Evolutionary conservation across 805 yeast species (phyloP).

Genomic region (Ogataea angusta): DNA sequence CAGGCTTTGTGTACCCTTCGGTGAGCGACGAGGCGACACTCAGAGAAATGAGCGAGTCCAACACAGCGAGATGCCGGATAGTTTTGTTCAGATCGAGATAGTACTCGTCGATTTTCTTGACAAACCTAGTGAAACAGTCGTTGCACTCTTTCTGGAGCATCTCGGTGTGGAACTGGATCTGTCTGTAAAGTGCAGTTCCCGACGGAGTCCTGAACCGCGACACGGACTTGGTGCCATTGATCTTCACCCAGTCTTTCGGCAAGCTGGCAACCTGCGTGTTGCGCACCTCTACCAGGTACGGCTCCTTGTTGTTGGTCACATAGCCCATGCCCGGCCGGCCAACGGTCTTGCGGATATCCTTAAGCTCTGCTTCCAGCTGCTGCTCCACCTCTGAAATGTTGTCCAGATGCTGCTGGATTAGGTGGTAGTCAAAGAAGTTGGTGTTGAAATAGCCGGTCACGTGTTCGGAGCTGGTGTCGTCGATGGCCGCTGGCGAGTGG

Average conservation of each 20-base stretch:
- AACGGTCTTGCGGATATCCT: constrained; percentile 40
- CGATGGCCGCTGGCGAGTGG: constrained; percentile 48
- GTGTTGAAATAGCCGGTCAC: constrained; percentile 39
- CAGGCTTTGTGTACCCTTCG: constrained; percentile 48
- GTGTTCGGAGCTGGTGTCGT: constrained; percentile 42
- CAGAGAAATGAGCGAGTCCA: constrained; percentile 69
- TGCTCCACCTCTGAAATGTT: constrained; percentile 43
- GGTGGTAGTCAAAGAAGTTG: constrained; percentile 38
- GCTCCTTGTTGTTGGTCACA: constrained; percentile 57
- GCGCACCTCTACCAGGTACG: constrained; percentile 74
- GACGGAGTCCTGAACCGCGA: constrained; percentile 71
- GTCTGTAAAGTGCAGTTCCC: constrained; percentile 47
- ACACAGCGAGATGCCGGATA: constrained; percentile 45
- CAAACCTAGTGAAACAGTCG: constrained; percentile 41
- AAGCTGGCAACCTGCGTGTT: constrained; percentile 52
- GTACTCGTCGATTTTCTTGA: constrained; percentile 37
- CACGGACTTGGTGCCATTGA: constrained; percentile 64
- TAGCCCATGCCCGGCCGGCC: constrained; percentile 57
- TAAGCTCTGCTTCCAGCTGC: constrained; percentile 52
- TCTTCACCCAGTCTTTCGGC: constrained; percentile 76
- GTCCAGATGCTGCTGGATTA: constrained; percentile 38
- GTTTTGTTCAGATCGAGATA: constrained; percentile 40
- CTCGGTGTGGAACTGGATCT: constrained; percentile 60
- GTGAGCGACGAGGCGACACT: constrained; percentile 53
- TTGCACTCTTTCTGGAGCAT: constrained; percentile 45